phyloP scores from a whole-genome alignment of 2,329 filamentous ascomycete genomes.

The Trichoderma harzianum region DNA sequence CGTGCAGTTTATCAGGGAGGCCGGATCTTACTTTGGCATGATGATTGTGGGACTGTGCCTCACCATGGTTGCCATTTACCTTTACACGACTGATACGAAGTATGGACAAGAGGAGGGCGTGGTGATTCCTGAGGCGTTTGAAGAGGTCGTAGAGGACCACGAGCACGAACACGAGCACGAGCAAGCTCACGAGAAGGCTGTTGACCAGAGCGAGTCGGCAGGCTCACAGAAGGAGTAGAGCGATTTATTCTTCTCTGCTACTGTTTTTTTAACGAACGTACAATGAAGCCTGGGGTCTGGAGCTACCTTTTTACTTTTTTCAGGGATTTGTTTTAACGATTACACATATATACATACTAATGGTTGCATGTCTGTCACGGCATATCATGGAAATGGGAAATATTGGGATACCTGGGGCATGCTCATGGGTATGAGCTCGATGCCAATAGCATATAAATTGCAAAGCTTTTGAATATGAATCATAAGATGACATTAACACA shows the following conservation, averaged over 20 bases:
- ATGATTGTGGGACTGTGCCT: constrained; percentile 12
- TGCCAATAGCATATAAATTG: background rate
- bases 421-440: background rate
- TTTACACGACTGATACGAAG: constrained; percentile 9
- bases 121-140: constrained; percentile 16
- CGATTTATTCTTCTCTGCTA: background rate
- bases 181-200: background rate
- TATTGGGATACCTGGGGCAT: background rate
- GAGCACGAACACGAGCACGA: background rate
- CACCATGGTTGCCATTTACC: constrained; percentile 2
- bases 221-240: constrained; percentile 3
- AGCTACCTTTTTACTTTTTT: background rate
- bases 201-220: background rate
- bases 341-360: background rate
- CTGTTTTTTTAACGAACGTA: background rate
- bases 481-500: background rate
- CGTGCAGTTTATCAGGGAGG: constrained; percentile 14
- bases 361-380: background rate
- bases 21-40: constrained; percentile 10
- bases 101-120: constrained; percentile 17
- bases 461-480: background rate
- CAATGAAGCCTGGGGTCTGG: background rate
- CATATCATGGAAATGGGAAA: background rate
- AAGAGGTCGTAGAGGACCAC: background rate
- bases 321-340: background rate